Conservation (phyloP, 2,329 filamentous ascomycete genomes). For the Pseudogymnoascus sp. region DNA sequence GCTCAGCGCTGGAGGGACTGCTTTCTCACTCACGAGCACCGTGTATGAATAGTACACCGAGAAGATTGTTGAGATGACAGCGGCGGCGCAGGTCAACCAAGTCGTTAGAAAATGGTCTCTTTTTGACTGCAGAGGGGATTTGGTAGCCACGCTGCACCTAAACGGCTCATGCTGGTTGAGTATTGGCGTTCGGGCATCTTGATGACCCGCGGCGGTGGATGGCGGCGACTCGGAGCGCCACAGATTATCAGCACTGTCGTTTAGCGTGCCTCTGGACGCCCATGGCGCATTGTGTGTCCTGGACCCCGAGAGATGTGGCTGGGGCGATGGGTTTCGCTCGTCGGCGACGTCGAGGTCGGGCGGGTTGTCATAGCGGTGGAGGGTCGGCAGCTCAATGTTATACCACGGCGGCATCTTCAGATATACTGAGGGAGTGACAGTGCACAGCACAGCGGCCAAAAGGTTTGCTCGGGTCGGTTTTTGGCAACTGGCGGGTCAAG, state of each 20-base stretch:
- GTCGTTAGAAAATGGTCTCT: background rate
- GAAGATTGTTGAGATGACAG: background rate
- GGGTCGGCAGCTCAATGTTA: background rate
- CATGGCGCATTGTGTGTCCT: background rate
- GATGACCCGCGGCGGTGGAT: constrained; percentile 1
- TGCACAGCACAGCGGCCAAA: background rate
- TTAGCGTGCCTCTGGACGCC: background rate
- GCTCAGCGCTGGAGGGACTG: background rate
- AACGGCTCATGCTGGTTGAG: background rate
- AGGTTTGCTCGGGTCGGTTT: background rate
- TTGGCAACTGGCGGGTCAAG: background rate
- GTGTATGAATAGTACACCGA: constrained; percentile 5
- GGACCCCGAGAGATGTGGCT: background rate
- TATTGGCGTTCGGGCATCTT: background rate
- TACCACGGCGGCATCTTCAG: constrained; percentile 2
- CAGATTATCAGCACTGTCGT: background rate
- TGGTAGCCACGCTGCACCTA: background rate
- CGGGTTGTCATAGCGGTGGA: constrained; percentile 5
- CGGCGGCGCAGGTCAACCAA: background rate
- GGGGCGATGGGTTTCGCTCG: background rate
- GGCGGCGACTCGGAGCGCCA: background rate
- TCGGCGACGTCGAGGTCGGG: constrained; percentile 4
- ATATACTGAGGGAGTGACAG: background rate
- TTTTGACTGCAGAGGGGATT: constrained; percentile 1
- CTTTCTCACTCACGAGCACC: background rate